Evolutionary conservation across 257 asterid genomes (phyloP).

Genomic region (Galeopsis tetrahit): DNA sequence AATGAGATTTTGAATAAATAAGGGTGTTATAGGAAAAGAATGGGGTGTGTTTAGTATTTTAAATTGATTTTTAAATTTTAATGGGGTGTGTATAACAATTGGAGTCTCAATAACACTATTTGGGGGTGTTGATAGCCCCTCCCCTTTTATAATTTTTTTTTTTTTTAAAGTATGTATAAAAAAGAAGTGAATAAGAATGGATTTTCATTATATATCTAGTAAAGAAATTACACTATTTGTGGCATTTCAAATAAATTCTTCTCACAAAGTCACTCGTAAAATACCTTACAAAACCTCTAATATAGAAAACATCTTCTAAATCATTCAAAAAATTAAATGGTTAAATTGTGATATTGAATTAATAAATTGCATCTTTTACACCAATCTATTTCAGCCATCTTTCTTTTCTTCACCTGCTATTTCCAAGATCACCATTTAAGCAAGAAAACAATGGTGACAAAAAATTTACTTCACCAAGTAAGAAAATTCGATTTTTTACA

Average conservation of each 20-base stretch:
- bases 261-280: neutral
- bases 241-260: neutral
- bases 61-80: no score
- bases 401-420: neutral
- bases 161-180: no score
- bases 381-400: neutral
- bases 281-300: neutral
- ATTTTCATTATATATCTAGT: neutral
- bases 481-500: constrained; percentile 9
- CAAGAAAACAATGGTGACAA: neutral
- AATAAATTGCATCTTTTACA: neutral
- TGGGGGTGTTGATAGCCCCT: no score
- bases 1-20: no score
- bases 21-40: no score
- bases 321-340: neutral
- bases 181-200: no score
- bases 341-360: neutral
- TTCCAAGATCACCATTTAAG: constrained; percentile 6
- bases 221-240: neutral
- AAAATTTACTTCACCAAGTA: neutral
- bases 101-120: no score
- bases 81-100: no score
- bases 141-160: no score
- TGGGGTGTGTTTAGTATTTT: no score
- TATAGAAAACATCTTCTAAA: constrained; percentile 1